Base-by-base conservation (phyloP, 371 early-diverging fungal genomes). In the Mucor ambiguus region DNA sequence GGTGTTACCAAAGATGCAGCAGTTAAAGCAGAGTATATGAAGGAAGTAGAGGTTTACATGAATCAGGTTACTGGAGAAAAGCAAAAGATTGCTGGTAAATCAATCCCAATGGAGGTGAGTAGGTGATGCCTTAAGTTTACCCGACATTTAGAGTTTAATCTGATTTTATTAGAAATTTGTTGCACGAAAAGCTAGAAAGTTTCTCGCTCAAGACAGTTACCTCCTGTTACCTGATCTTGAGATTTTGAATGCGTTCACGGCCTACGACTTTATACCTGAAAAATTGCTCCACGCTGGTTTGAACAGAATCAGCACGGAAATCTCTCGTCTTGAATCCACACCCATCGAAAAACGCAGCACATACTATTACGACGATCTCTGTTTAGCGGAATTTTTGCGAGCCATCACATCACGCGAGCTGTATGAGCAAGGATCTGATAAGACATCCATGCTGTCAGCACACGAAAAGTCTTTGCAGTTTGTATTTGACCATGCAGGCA, bases 1-100 rank as follows among this genome's bases (percentile, higher is more conserved):
- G 33, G 62, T 4, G 58, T 70, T 20, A 56, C 58, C 22, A 29
- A 44, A 11, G 58, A 68, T 18, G 60, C 26, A 32, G 49, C 66
- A 11, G 64, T 32, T 2, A 70, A 67, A 38, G 62, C 64, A 30
- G 54, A 64, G 10, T 56, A 60, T 32, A 37, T 76, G 59, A 49
- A 70, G 5, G 38, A 69, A 32, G 77, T 76, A 3, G 44, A 54
- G 4, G 74, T 70, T 10, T 67, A 85, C 61, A 85, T 93, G 84
- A 70, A 76, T 33, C 70, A 80, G 33, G 89, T 93, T 26, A 84
- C 85, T 10, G 73, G 71, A n/a, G 65, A 82, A 20, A 81, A 77
- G 67, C 84, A 87, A 69, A 90, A 85, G 72, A 86, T 93, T 37
- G 93, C 92, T 32, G 94, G 94, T 24, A 90, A 91, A 70, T 85